Percentiles rank a stretch among this genome's conserved stretches.
Conservation (phyloP, 495 filamentous ascomycete genomes). For the Daldinia bambusicola region DNA sequence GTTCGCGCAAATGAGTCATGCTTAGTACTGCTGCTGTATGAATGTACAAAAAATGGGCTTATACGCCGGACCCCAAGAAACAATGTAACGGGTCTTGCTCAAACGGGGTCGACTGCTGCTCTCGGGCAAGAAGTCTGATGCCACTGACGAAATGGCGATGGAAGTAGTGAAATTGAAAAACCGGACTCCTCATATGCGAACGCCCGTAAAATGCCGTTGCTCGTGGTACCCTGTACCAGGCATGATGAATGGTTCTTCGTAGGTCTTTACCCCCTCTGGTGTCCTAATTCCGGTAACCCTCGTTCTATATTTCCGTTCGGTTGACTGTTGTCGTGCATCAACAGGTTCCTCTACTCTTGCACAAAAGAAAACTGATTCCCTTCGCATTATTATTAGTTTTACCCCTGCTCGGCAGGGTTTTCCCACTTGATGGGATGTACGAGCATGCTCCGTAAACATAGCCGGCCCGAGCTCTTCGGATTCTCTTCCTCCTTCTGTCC, state of each 20-base stretch:
- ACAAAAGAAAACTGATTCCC: conserved; percentile 34
- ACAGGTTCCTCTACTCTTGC: conserved; percentile 33
- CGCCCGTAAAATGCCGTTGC: conserved; percentile 41
- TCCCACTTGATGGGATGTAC: conserved; percentile 89
- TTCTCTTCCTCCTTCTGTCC: conserved; percentile 75
- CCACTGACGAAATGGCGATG: conserved; percentile 8
- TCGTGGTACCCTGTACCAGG: conserved; percentile 37
- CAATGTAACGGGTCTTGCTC: conserved; percentile 17
- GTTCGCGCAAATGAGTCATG: conserved; percentile 23
- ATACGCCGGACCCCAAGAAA: conserved; percentile 35
- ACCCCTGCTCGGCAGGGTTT: conserved; percentile 53
- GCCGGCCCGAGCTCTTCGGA: conserved; percentile 68
- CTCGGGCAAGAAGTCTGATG: conserved; percentile 10
- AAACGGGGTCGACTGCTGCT: conserved; percentile 10
- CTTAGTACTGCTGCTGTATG: conserved; percentile 24
- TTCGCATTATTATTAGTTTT: conserved; percentile 40
- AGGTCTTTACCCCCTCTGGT: conserved; percentile 29
- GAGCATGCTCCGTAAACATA: conserved; percentile 91
- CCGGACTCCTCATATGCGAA: conserved; percentile 47
- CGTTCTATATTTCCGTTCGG: conserved; percentile 39
- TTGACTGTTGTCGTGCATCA: conserved; percentile 24
- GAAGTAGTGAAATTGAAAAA: conserved; percentile 27
- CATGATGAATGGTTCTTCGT: conserved; percentile 40
- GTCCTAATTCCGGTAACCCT: conserved; percentile 32
- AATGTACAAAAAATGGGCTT: conserved; percentile 43